phyloP scores from a whole-genome alignment of 129 eudicot species.

The Tagetes patula region DNA sequence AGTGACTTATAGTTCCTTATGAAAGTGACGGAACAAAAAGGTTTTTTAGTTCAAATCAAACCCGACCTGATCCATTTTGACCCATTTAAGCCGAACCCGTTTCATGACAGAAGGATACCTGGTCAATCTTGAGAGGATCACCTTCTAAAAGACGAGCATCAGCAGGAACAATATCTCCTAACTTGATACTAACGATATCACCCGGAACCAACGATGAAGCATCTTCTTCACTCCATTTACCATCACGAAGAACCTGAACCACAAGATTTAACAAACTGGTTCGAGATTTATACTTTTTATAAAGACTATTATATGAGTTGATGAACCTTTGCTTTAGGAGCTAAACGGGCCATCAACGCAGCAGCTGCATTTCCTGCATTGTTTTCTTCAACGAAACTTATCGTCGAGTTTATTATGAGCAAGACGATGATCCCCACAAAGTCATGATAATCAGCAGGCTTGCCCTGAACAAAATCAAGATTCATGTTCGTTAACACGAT shows the following conservation, averaged over 20 bases:
- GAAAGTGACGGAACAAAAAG: not conserved
- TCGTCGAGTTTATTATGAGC: slow-evolving; percentile 72
- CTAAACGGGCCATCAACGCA: slow-evolving; percentile 92
- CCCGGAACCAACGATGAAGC: slow-evolving; percentile 78
- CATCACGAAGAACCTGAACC: slow-evolving; percentile 62
- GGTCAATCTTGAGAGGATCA: slow-evolving; percentile 87
- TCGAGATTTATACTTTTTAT: not conserved
- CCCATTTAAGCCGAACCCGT: not conserved
- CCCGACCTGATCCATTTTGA: not conserved
- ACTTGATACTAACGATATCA: slow-evolving; percentile 78
- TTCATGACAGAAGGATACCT: slow-evolving; percentile 38
- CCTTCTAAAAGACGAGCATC: slow-evolving; percentile 94
- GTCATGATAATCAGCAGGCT: slow-evolving; percentile 69
- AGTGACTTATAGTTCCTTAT: not conserved
- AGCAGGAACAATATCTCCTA: slow-evolving; percentile 83
- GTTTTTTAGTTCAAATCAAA: not conserved
- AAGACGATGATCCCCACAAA: slow-evolving; percentile 68
- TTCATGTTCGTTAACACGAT: not conserved
- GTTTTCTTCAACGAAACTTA: slow-evolving; percentile 88
- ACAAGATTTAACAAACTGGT: not conserved
- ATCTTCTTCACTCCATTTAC: slow-evolving; percentile 85
- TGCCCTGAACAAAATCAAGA: slow-evolving; percentile 43
- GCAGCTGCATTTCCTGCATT: slow-evolving; percentile 97
- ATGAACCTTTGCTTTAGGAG: slow-evolving; percentile 83
- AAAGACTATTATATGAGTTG: not conserved